A percentile compares a stretch with the other conserved stretches of the same genome.
These are phyloP conservation scores for Citrus medica DNA, from an alignment of 345 rosid species.

Conservation along the genomic window DNA sequence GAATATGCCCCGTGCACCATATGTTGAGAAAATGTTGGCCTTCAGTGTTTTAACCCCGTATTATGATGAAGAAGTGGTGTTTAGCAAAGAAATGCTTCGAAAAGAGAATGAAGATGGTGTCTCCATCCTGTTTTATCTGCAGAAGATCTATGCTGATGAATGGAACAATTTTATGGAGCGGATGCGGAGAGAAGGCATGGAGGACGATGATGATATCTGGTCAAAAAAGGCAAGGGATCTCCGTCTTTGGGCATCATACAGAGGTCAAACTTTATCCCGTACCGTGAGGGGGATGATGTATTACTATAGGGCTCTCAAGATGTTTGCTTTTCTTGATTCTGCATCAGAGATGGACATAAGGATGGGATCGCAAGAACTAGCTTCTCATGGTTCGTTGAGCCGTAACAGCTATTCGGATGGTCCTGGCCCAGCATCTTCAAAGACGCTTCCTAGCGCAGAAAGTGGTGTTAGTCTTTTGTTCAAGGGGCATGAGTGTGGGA, in stretches of 20 bases:
- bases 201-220: conserved; percentile 72
- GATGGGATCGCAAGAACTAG: conserved; percentile 49
- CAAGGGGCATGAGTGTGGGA: conserved; percentile 83
- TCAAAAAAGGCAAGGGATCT: conserved; percentile 59
- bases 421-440: conserved; percentile 24
- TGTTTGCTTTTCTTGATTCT: conserved; percentile 80
- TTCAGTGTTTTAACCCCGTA: conserved; percentile 90
- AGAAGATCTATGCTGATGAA: conserved; percentile 81
- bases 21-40: conserved; percentile 93
- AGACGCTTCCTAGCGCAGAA: conserved; percentile 38
- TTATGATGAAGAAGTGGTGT: conserved; percentile 82
- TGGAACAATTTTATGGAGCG: conserved; percentile 86
- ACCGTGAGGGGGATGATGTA: conserved; percentile 97
- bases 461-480: conserved; percentile 64
- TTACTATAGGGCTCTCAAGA: conserved; percentile 79
- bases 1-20: conserved; percentile 90
- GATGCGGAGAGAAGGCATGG: conserved; percentile 79
- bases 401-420: conserved; percentile 26
- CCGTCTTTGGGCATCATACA: conserved; percentile 89
- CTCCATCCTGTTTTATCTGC: conserved; percentile 79
- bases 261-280: conserved; percentile 93
- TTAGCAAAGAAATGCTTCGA: conserved; percentile 60
- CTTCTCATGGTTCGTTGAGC: conserved; percentile 39
- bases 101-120: conserved; percentile 86
- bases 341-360: conserved; percentile 83